A percentile compares a stretch with the other conserved stretches of the same genome.
Evolutionary conservation across 371 early-diverging fungal genomes (phyloP).

Genomic region (Saksenaea oblongispora): DNA sequence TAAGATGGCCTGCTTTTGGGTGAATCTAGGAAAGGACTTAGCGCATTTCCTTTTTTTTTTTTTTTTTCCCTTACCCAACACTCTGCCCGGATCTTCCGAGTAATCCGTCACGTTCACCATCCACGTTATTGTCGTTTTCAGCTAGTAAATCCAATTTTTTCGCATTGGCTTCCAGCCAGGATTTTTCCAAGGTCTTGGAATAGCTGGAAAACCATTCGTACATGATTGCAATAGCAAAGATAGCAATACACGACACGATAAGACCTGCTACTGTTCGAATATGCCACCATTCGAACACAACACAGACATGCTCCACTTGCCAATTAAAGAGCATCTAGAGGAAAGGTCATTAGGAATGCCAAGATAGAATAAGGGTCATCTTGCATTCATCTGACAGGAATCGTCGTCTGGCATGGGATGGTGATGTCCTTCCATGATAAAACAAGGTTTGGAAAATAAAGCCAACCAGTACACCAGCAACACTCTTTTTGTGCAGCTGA

Average conservation of each 20-base stretch:
- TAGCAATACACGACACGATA: constrained; percentile 56
- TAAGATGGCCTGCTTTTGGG: constrained; percentile 43
- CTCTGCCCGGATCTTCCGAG: constrained; percentile 15
- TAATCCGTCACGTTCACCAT: constrained; percentile 13
- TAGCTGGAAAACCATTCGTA: constrained; percentile 59
- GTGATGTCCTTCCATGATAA: background rate
- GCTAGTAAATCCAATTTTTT: constrained; percentile 16
- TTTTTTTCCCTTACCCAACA: constrained; percentile 14
- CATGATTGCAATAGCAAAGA: constrained; percentile 55
- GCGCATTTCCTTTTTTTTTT: constrained; percentile 15
- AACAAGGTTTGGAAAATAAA: background rate
- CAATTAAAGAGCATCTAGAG: constrained; percentile 77
- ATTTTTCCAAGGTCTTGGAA: constrained; percentile 51
- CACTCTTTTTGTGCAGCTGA: too few relatives aligned
- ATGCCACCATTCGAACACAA: constrained; percentile 73
- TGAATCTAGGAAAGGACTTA: constrained; percentile 22
- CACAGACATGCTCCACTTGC: constrained; percentile 69
- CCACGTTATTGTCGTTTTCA: constrained; percentile 3
- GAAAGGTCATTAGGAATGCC: background rate
- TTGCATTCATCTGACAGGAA: constrained; percentile 1
- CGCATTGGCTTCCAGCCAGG: constrained; percentile 31
- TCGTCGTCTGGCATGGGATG: background rate
- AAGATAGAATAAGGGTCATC: background rate
- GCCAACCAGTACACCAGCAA: background rate
- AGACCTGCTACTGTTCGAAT: constrained; percentile 51